Evolutionary conservation across 1,139 yeast genomes (phyloP).

Genomic region (Kazachstania sp.): DNA sequence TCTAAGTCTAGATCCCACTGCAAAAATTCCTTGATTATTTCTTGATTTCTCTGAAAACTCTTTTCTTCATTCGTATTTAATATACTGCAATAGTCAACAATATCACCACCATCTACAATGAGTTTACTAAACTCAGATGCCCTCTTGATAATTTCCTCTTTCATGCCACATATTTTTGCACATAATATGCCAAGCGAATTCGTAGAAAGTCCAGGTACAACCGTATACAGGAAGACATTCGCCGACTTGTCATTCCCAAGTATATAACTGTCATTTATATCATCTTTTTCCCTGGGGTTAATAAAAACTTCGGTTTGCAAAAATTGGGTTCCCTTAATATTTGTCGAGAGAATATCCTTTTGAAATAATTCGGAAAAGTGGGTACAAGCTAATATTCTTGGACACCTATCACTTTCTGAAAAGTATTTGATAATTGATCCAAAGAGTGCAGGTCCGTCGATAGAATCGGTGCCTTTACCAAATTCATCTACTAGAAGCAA

Average conservation of each 20-base stretch:
- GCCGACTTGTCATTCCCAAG: background rate
- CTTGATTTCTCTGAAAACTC: constrained; percentile 18
- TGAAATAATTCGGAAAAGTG: constrained; percentile 39
- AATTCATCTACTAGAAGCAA: constrained; percentile 42
- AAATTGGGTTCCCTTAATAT: constrained; percentile 16
- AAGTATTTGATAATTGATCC: constrained; percentile 34
- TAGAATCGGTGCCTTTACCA: constrained; percentile 43
- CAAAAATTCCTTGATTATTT: constrained; percentile 27
- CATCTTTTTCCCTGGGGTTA: background rate
- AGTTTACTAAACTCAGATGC: constrained; percentile 26
- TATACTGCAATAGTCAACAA: constrained; percentile 16
- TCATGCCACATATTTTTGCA: constrained; percentile 35
- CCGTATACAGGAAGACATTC: constrained; percentile 15
- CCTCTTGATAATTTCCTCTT: constrained; percentile 24
- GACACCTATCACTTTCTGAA: constrained; percentile 16
- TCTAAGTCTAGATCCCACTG: constrained; percentile 29
- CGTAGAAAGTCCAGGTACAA: constrained; percentile 30
- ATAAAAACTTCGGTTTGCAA: constrained; percentile 29
- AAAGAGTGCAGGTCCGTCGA: constrained; percentile 40
- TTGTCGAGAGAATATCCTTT: constrained; percentile 15
- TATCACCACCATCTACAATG: constrained; percentile 16
- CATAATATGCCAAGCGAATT: constrained; percentile 36
- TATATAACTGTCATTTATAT: background rate
- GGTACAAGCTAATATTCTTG: constrained; percentile 36
- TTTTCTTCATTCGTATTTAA: constrained; percentile 16